Evolutionary conservation across 2,329 filamentous ascomycete genomes (phyloP).

Genomic region (Graphiopsis chlorocephala): DNA sequence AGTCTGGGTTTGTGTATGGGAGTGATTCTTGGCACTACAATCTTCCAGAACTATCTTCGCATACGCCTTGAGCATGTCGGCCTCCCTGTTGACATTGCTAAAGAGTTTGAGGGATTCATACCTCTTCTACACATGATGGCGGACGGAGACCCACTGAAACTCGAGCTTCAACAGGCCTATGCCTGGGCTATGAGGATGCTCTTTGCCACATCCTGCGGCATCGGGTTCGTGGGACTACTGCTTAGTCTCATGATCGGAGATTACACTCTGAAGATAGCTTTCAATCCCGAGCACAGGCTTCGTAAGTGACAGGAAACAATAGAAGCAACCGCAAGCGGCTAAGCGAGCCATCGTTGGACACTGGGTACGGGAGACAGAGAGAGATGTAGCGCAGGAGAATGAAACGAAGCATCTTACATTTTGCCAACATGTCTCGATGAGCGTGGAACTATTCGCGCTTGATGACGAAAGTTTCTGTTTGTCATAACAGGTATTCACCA

Average conservation of each 20-base stretch:
- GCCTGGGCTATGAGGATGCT: constrained; percentile 25
- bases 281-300: background rate
- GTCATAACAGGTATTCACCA: too few relatives aligned
- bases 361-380: too few relatives aligned
- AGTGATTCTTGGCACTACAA: constrained; percentile 42
- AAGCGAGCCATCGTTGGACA: too few relatives aligned
- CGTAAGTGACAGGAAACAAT: too few relatives aligned
- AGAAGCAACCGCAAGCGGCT: too few relatives aligned
- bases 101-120: constrained; percentile 25
- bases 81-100: constrained; percentile 20
- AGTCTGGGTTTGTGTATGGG: constrained; percentile 50
- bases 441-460: too few relatives aligned
- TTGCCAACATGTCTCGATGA: too few relatives aligned
- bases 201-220: constrained; percentile 25
- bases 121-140: too few relatives aligned
- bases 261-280: constrained; percentile 15
- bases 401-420: too few relatives aligned
- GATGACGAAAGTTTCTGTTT: too few relatives aligned
- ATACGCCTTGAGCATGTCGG: constrained; percentile 15
- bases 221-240: constrained; percentile 25
- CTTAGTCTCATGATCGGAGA: constrained; percentile 17
- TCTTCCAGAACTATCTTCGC: constrained; percentile 39
- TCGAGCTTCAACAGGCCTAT: constrained; percentile 19
- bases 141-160: constrained; percentile 16
- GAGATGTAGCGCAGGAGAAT: too few relatives aligned